Evolutionary conservation across 2,329 filamentous ascomycete species (phyloP), one percentile per base, ranked within the genome.

Genomic region (Diplodia corticola): DNA sequence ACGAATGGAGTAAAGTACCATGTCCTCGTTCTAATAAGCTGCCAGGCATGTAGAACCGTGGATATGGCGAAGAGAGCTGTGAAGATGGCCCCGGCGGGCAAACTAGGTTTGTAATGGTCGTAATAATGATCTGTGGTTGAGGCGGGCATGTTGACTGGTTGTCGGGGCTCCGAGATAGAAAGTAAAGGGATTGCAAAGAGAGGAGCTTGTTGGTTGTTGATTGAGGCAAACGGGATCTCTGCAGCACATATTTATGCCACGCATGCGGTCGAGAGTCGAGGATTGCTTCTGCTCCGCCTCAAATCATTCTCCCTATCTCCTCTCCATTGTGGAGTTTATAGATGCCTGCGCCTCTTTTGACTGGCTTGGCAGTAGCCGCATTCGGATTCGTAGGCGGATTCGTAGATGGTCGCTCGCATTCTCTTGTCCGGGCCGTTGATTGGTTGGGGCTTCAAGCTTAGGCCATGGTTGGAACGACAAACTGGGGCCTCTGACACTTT

Each of bases 1-100:
- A 82, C 69, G 51, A 86, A 82, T 0, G 84, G 80, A 3, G 82
- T 80, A 69, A 84, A 81, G 71, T 83, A 85, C 80, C 81, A 85
- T 1, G 80, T 80, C 35, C 77, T 74, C 1, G 75, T 75, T 15
- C 70, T 71, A 33, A 79, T 24, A 28, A 84, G 68, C 48, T 79
- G 76, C 40, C 72, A 77, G n/a, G 71, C 57, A 65, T 84, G 82
- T 0, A 76, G 54, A 0, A 71, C 22, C 0, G 80, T 75, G 13
- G 69, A 40, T 9, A 71, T 10, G 30, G 67, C 59, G 69, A 77
- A 76, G 26, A 73, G 68, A 22, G 75, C 61, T 61, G 69, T 65
- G 68, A 75, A 74, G 59, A 76, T 70, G 48, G 74, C 67, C 3
- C 72, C 73, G 15, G 70, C 72, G 2, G 69, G 67, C 37, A 75